Percentiles rank a stretch among this genome's conserved stretches.
phyloP scores from a whole-genome alignment of 2,329 filamentous ascomycete genomes.

The Fusarium transvaalense region DNA sequence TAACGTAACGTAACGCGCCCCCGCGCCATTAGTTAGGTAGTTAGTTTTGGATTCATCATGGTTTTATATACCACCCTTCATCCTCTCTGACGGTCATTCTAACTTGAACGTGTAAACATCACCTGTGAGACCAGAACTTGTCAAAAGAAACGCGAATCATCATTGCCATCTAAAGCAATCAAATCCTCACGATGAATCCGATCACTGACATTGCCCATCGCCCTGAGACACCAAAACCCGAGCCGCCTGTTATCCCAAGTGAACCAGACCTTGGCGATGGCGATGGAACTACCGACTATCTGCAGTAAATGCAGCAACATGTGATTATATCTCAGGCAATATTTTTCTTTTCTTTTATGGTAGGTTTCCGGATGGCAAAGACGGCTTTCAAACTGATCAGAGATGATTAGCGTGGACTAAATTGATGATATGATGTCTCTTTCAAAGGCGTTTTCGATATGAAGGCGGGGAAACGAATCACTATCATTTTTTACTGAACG shows the following conservation, averaged over 20 bases:
- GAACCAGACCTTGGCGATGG: constrained; percentile 51
- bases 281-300: constrained; percentile 50
- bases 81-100: background rate
- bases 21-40: constrained; percentile 27
- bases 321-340: background rate
- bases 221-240: constrained; percentile 51
- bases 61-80: constrained; percentile 25
- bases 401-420: constrained; percentile 25
- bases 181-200: constrained; percentile 17
- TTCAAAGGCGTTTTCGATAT: constrained; percentile 18
- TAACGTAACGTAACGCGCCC: constrained; percentile 37
- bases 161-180: background rate
- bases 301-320: constrained; percentile 8
- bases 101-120: constrained; percentile 8
- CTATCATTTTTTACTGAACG: background rate
- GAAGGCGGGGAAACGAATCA: background rate
- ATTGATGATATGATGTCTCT: constrained; percentile 7
- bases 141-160: background rate
- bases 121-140: background rate
- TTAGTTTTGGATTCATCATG: constrained; percentile 14
- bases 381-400: constrained; percentile 30
- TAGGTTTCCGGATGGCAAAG: constrained; percentile 15
- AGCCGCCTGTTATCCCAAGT: constrained; percentile 47
- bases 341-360: constrained; percentile 1
- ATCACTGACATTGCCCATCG: constrained; percentile 40